These are phyloP conservation scores for Phytophthora rubi DNA, from an alignment of 352 stramenopile genomes.

Conservation along the genomic window DNA sequence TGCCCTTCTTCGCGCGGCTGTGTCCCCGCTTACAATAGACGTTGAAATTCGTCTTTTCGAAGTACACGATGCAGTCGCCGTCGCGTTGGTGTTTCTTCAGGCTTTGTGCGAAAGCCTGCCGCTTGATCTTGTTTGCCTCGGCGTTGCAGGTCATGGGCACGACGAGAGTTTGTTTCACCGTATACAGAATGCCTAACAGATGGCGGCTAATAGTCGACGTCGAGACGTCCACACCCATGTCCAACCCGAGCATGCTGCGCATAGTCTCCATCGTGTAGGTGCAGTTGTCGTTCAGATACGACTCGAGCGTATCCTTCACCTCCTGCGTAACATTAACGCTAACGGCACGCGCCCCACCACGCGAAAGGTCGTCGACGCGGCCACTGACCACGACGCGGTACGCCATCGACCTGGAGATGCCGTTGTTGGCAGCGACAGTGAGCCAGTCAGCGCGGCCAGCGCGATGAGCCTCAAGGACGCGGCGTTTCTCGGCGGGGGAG, in stretches of 20 bases:
- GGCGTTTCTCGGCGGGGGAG: no score
- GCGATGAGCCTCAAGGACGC: no score
- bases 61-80: constrained; percentile 11
- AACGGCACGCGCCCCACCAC: no score
- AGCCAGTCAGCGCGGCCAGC: no score
- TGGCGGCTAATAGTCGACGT: constrained; percentile 1
- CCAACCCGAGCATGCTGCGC: not conserved
- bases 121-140: constrained; percentile 9
- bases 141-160: constrained; percentile 16
- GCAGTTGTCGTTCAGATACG: constrained; percentile 4
- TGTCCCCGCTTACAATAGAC: not conserved
- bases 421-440: no score
- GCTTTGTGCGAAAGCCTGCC: not conserved
- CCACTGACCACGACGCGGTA: no score
- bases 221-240: not conserved
- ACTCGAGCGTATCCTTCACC: no score
- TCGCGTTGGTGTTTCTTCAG: not conserved
- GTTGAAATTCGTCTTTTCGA: constrained; percentile 2
- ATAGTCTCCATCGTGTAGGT: constrained; percentile 1
- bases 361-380: no score
- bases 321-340: no score
- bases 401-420: no score
- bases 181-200: constrained; percentile 2
- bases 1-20: not conserved
- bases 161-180: not conserved